Conservation (phyloP, 768 basidiomycete species). For the Daedalea quercina region DNA sequence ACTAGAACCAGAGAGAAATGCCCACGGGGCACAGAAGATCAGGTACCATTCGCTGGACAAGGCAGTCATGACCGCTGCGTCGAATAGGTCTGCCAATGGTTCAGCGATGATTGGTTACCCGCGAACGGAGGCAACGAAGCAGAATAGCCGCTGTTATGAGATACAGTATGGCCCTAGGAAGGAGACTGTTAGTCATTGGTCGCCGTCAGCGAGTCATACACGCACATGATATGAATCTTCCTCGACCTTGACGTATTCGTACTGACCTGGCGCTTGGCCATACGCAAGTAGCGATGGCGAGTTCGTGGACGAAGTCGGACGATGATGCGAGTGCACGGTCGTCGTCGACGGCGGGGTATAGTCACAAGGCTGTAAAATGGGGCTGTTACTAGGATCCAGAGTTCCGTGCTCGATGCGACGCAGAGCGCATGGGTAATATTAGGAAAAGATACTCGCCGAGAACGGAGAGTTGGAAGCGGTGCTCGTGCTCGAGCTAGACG, state of each 20-base stretch:
- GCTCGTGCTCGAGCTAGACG: conserved; percentile 51
- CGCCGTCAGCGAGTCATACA: conserved; percentile 3
- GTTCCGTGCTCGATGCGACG: conserved; percentile 28
- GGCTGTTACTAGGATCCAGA: conserved; percentile 53
- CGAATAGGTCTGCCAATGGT: conserved; percentile 11
- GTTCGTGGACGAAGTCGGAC: conserved; percentile 2
- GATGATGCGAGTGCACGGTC: conserved; percentile 5
- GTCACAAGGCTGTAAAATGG: conserved; percentile 38
- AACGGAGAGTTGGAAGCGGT: conserved; percentile 74
- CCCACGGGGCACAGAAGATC: too few species aligned
- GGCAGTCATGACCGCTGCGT: background rate
- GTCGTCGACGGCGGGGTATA: conserved; percentile 41
- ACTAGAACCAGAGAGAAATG: too few species aligned
- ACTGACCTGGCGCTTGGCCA: conserved; percentile 15
- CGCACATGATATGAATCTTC: conserved; percentile 54
- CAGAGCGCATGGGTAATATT: conserved; percentile 21
- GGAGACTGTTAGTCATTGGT: conserved; percentile 1
- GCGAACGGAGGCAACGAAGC: conserved; percentile 5
- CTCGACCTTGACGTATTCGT: conserved; percentile 59
- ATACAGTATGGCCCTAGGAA: conserved; percentile 4
- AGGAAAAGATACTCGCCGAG: conserved; percentile 71
- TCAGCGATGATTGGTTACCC: conserved; percentile 5
- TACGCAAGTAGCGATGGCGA: conserved; percentile 13
- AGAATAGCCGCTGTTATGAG: conserved; percentile 9
- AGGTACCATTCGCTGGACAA: too few species aligned